phyloP scores from a whole-genome alignment of 345 rosid genomes.

The Erysimum cheiranthoides region DNA sequence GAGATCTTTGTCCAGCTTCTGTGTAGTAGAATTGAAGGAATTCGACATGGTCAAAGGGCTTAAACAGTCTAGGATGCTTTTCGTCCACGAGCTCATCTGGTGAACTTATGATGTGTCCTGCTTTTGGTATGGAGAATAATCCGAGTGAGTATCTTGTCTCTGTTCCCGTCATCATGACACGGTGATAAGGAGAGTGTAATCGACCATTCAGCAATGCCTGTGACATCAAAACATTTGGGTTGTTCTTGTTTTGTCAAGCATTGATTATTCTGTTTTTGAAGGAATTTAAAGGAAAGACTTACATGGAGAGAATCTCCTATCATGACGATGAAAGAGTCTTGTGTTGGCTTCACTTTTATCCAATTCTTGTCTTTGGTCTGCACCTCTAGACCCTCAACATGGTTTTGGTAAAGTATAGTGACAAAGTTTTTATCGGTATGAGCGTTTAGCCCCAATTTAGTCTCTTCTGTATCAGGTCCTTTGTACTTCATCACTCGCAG shows the following conservation, averaged over 20 bases:
- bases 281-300: slow-evolving; percentile 27
- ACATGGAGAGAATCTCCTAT: slow-evolving; percentile 63
- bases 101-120: slow-evolving; percentile 50
- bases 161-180: slow-evolving; percentile 74
- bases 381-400: slow-evolving; percentile 62
- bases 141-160: slow-evolving; percentile 63
- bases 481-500: slow-evolving; percentile 62
- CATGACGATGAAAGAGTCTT: slow-evolving; percentile 60
- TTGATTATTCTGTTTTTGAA: neutral
- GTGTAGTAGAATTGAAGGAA: slow-evolving; percentile 54
- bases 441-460: slow-evolving; percentile 50
- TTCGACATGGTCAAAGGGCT: slow-evolving; percentile 62
- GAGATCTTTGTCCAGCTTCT: slow-evolving; percentile 52
- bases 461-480: slow-evolving; percentile 59
- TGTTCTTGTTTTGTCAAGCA: slow-evolving; percentile 7
- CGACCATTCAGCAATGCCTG: slow-evolving; percentile 77
- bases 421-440: slow-evolving; percentile 69
- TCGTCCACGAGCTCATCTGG: slow-evolving; percentile 66
- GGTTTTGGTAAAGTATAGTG: slow-evolving; percentile 66
- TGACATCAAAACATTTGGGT: slow-evolving; percentile 3
- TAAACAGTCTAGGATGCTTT: slow-evolving; percentile 58
- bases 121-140: slow-evolving; percentile 62
- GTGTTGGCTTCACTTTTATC: slow-evolving; percentile 59
- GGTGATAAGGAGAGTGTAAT: slow-evolving; percentile 63
- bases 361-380: slow-evolving; percentile 58